Evolutionary conservation across 73 alveolate genomes (phyloP).

Genomic region (Tetrahymena borealis): DNA sequence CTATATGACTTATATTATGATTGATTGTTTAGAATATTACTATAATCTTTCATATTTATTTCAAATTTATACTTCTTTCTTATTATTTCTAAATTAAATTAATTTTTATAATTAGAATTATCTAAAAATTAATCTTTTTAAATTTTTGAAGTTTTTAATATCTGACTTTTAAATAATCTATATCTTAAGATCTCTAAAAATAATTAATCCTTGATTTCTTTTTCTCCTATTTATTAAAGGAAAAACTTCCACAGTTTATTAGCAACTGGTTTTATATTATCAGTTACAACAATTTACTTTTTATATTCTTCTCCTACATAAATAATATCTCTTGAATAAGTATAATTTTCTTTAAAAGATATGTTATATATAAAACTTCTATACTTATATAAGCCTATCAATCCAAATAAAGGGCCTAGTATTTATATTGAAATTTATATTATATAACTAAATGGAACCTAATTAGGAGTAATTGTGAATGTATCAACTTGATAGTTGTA

Average conservation of each 20-base stretch:
- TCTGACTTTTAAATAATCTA: too few species aligned
- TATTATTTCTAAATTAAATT: too few species aligned
- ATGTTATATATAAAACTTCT: not conserved
- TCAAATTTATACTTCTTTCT: too few species aligned
- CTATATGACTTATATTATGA: too few species aligned
- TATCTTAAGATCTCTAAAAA: too few species aligned
- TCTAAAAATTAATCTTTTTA: too few species aligned
- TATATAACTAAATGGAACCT: not conserved
- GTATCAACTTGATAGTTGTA: not conserved
- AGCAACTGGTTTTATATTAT: not conserved
- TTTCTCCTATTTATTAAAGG: not conserved
- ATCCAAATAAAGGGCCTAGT: not conserved
- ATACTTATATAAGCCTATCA: not conserved
- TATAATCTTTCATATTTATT: too few species aligned
- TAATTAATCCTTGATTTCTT: not conserved
- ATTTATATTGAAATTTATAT: not conserved
- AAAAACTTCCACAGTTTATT: not conserved
- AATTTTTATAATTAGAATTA: too few species aligned
- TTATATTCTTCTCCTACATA: not conserved
- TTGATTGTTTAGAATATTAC: too few species aligned
- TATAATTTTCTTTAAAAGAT: not conserved
- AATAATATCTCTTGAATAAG: not conserved
- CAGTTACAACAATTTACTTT: not conserved
- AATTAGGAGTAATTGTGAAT: not conserved
- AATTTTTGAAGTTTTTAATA: too few species aligned